Evolutionary conservation across 176 grass and related monocot genomes (phyloP).

Genomic region (Puccinellia tenuiflora): DNA sequence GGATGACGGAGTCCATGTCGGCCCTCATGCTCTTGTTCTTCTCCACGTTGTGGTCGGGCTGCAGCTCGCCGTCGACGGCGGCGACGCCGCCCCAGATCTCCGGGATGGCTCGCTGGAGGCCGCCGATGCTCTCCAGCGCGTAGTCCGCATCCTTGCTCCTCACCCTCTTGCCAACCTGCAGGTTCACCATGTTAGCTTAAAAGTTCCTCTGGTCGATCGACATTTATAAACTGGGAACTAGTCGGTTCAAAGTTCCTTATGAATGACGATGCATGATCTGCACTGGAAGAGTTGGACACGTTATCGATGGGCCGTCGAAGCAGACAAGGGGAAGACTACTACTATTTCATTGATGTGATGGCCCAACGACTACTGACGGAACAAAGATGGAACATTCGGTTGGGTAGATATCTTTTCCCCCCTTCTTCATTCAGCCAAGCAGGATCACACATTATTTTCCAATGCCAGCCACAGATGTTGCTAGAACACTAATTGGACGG

Average conservation of each 20-base stretch:
- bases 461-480: conserved; percentile 4
- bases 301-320: background rate
- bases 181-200: too few relatives aligned
- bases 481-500: too few relatives aligned
- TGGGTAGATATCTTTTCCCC: background rate
- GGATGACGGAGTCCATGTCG: conserved; percentile 56
- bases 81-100: conserved; percentile 55
- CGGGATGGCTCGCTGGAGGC: conserved; percentile 50
- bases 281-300: background rate
- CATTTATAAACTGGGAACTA: too few relatives aligned
- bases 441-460: background rate
- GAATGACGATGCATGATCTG: too few relatives aligned
- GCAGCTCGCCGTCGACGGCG: conserved; percentile 1
- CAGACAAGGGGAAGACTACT: background rate
- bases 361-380: background rate
- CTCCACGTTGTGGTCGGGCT: background rate
- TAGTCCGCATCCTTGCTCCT: conserved; percentile 77
- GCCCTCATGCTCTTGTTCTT: conserved; percentile 37
- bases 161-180: conserved; percentile 73
- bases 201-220: too few relatives aligned
- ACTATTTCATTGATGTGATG: background rate
- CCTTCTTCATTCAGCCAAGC: background rate
- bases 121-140: conserved; percentile 53
- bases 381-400: background rate
- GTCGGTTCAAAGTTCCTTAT: too few relatives aligned